These are phyloP conservation scores for Candida schatavii DNA, from an alignment of 805 yeast species.

Conservation along the genomic window DNA sequence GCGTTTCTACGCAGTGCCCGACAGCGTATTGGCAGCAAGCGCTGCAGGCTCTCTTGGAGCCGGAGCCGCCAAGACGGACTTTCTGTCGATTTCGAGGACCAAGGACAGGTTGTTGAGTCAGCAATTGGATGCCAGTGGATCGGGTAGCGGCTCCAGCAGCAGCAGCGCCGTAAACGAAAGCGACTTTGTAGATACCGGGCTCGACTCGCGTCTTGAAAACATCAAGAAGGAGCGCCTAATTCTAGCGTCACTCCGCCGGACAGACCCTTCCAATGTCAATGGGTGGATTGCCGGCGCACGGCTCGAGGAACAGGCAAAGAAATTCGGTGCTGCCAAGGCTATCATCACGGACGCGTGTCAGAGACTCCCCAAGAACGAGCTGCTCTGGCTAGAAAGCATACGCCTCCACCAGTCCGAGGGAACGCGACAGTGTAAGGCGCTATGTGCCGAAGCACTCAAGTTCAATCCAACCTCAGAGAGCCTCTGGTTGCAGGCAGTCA, in stretches of 20 bases:
- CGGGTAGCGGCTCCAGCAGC: conserved; percentile 7
- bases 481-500: conserved; percentile 73
- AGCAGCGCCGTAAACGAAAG: conserved; percentile 23
- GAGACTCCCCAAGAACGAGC: conserved; percentile 62
- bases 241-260: conserved; percentile 62
- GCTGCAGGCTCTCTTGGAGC: conserved; percentile 6
- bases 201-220: conserved; percentile 48
- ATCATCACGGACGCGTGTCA: conserved; percentile 74
- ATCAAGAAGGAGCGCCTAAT: conserved; percentile 55
- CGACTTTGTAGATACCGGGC: conserved; percentile 18
- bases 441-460: conserved; percentile 65
- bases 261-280: conserved; percentile 69
- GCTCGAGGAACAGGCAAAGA: conserved; percentile 65
- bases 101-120: conserved; percentile 56
- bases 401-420: conserved; percentile 51
- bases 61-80: conserved; percentile 33
- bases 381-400: conserved; percentile 80
- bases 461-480: conserved; percentile 52
- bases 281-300: conserved; percentile 89
- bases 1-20: conserved; percentile 82
- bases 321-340: conserved; percentile 52
- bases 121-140: conserved; percentile 43
- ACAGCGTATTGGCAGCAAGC: conserved; percentile 42
- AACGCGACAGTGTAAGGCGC: conserved; percentile 45
- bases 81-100: conserved; percentile 59